Base-by-base conservation (phyloP, 768 basidiomycete genomes). In the Antrodiella citrinella region DNA sequence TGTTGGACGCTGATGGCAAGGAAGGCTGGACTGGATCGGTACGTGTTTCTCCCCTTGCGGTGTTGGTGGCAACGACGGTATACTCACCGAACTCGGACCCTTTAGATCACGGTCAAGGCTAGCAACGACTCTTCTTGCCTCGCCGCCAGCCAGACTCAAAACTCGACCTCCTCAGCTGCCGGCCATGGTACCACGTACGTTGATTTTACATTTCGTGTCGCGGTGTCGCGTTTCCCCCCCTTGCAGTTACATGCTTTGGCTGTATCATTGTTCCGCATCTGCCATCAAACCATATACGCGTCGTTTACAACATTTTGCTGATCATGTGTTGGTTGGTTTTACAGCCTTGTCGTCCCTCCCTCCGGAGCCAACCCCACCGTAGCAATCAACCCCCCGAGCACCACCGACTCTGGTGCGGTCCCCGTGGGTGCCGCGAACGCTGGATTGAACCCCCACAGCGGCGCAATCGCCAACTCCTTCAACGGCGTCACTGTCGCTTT, bases 21-120 rank as follows among this genome's bases (percentile, higher is more conserved):
- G 84, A 88, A 57, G 85, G 76, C 2, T 91, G 87, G 87, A 80
- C 77, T 55, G 71, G 68, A 26, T 57, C 55, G 10, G 86, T 87
- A 53, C 60, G 80, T 72, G 15, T 53, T 42, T 7, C 30, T 7
- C 15, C 30, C 7, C 30, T 35, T n/a, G n/a, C n/a, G n/a, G n/a
- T n/a, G n/a, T n/a, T n/a, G n/a, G n/a, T n/a, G n/a, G n/a, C n/a
- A 23, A 23, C 2, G 9, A 1, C 20, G n/a, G 15, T 11, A 4
- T 26, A n/a, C n/a, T n/a, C n/a, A n/a, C n/a, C n/a, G n/a, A n/a
- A n/a, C n/a, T n/a, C n/a, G n/a, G n/a, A n/a, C n/a, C n/a, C n/a
- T 44, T 45, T 15, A 75, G 74, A 57, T 72, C 55, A 62, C 63
- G 26, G 59, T 77, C 18, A 58, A 61, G 30, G 10, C 15, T 19